Percentiles rank a stretch among this genome's conserved stretches.
Conservation (phyloP, 345 rosid genomes). For the Nephelium lappaceum region DNA sequence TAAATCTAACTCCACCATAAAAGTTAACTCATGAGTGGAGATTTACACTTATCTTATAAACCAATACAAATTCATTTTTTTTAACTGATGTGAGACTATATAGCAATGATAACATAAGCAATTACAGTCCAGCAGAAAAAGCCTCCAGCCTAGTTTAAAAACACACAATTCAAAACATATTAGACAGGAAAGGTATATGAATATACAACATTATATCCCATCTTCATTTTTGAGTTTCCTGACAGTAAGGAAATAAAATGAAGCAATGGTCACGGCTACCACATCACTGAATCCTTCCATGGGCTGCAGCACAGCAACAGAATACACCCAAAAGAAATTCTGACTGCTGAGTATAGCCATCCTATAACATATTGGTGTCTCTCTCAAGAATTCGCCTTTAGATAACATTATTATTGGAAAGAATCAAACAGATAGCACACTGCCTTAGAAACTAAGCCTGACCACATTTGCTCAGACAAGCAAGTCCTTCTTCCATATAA, state of each 20-base stretch:
- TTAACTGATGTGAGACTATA: no score
- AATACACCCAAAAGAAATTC: neutral
- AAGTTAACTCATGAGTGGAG: no score
- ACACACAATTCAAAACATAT: neutral
- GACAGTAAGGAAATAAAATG: neutral
- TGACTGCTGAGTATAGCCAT: neutral
- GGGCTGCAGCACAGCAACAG: neutral
- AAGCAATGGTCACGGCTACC: neutral
- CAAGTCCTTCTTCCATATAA: slow-evolving; percentile 82
- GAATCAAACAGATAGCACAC: neutral
- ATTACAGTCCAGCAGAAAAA: neutral
- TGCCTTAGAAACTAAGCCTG: slow-evolving; percentile 38
- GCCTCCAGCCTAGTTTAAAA: neutral
- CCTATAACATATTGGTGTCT: neutral
- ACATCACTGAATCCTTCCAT: neutral
- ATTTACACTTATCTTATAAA: no score
- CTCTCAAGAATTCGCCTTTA: neutral
- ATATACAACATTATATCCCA: neutral
- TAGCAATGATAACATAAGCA: neutral
- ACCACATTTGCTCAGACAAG: slow-evolving; percentile 76
- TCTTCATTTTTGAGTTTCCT: neutral
- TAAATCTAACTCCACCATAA: no score
- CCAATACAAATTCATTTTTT: no score
- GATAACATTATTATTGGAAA: neutral
- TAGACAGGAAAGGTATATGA: neutral